Evolutionary conservation across 768 basidiomycete species (phyloP).

Genomic region (Suillus ampliporus): DNA sequence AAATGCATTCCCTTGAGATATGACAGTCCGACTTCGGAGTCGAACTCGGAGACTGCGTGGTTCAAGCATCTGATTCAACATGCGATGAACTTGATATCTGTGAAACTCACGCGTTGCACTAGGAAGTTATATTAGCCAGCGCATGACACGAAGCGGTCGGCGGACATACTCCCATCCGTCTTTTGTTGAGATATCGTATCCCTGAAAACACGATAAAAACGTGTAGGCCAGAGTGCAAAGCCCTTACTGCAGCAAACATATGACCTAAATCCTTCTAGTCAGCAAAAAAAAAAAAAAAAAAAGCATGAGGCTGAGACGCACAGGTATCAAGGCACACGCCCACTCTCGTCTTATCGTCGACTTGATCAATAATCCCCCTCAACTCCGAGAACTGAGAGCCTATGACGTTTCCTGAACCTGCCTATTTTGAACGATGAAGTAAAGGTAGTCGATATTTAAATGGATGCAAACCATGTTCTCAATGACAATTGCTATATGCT

Average conservation of each 20-base stretch:
- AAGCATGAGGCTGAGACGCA: constrained; percentile 32
- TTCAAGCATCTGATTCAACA: not conserved
- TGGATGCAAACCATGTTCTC: constrained; percentile 77
- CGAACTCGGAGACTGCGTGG: constrained; percentile 63
- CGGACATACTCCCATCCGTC: constrained; percentile 71
- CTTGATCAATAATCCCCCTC: constrained; percentile 66
- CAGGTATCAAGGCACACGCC: constrained; percentile 91
- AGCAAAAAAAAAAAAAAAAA: constrained; percentile 1
- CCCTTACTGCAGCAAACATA: constrained; percentile 73
- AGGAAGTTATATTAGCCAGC: not conserved
- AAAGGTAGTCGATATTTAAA: not conserved
- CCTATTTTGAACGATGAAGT: constrained; percentile 45
- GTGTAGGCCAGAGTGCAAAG: not conserved
- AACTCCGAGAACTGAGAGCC: constrained; percentile 75
- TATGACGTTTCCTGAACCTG: constrained; percentile 79
- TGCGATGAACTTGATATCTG: not conserved
- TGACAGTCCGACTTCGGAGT: constrained; percentile 66
- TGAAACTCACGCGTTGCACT: constrained; percentile 34
- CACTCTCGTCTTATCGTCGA: constrained; percentile 75
- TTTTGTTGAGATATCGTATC: constrained; percentile 79
- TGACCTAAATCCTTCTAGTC: constrained; percentile 55
- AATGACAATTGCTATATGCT: constrained; percentile 64
- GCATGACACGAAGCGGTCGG: not conserved
- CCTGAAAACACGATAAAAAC: constrained; percentile 45
- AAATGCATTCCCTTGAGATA: constrained; percentile 87